Base-by-base conservation (phyloP, 345 rosid species). In the Linum lewisii region DNA sequence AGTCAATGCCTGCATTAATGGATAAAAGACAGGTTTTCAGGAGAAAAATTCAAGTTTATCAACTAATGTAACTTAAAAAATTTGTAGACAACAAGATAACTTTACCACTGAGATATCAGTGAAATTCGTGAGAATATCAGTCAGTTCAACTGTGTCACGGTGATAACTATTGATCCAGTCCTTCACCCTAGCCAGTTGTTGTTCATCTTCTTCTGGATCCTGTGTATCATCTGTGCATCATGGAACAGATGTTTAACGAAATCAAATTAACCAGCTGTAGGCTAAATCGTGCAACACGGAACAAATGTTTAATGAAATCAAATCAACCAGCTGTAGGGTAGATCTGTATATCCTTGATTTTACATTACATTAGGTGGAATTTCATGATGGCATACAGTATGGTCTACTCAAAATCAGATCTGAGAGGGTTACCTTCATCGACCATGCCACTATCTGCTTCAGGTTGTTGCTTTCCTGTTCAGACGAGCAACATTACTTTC, bases 191-290 rank as follows among this genome's bases (percentile, higher is more conserved):
- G 64, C 74, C 64, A 85, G 63, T 71, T 93, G 91, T 29, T 79
- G 84, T 70, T 85, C 97, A 72, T 84, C 84, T 78, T 89, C 99
- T 63, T 54, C 70, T 1, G 87, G 83, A 70, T 93, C 97, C 77
- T 87, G 92, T 66, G 99, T 89, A 69, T 73, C 73, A 70, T 82
- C 95, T 84, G 70, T 69, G 63, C 51, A 59, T 59, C 29, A 72
- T 56, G 36, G 3, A 52, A 60, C 20, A 73, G 55, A 59, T 23
- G 15, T 34, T n/a, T n/a, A n/a, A n/a, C n/a, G n/a, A 29, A 29
- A 29, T 8, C 34, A 29, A 1, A 29, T 29, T 0, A 5, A 29
- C 34, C 34, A 29, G 34, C 34, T 29, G 34, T 4, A 29, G 34
- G 34, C 34, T 29, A 29, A 5, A 29, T 29, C 34, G 5, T 8